phyloP scores from a whole-genome alignment of 371 early-diverging fungal genomes.

The Actinomucor elegans region DNA sequence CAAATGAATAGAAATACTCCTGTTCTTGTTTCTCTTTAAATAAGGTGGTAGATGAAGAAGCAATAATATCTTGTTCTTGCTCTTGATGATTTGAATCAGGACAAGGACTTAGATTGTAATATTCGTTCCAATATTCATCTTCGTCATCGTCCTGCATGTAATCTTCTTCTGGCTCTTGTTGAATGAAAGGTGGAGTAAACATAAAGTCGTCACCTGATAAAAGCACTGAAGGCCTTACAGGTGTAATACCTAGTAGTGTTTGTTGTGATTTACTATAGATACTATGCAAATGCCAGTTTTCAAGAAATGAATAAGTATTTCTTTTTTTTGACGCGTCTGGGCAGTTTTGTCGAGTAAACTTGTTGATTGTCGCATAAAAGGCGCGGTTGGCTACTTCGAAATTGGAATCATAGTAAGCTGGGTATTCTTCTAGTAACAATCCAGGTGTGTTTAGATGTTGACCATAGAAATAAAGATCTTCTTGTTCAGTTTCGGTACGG shows the following conservation, averaged over 20 bases:
- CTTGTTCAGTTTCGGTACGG: conserved; percentile 15
- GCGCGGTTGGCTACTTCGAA: conserved; percentile 42
- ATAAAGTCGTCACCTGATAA: conserved; percentile 48
- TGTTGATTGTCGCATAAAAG: conserved; percentile 47
- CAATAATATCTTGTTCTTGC: background rate
- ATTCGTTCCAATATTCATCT: conserved; percentile 1
- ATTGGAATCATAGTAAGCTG: conserved; percentile 3
- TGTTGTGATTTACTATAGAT: conserved; percentile 54
- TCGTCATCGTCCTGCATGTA: conserved; percentile 4
- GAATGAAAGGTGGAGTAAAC: conserved; percentile 45
- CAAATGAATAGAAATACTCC: too few species aligned
- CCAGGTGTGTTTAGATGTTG: conserved; percentile 25
- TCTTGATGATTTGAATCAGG: conserved; percentile 12
- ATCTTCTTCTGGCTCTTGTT: conserved; percentile 12
- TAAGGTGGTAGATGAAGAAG: too few species aligned
- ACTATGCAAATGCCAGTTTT: conserved; percentile 45
- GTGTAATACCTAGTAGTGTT: conserved; percentile 37
- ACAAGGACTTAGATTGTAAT: conserved; percentile 19
- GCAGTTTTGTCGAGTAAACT: conserved; percentile 35
- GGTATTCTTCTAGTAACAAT: conserved; percentile 15
- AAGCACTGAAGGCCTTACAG: conserved; percentile 37
- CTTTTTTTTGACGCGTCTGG: conserved; percentile 13
- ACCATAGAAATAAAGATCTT: conserved; percentile 28
- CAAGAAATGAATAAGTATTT: conserved; percentile 39
- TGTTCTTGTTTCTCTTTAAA: too few species aligned